Percentiles rank a stretch among this genome's conserved stretches.
Conservation (phyloP, 2,329 filamentous ascomycete genomes). For the Phyllachora maydis region DNA sequence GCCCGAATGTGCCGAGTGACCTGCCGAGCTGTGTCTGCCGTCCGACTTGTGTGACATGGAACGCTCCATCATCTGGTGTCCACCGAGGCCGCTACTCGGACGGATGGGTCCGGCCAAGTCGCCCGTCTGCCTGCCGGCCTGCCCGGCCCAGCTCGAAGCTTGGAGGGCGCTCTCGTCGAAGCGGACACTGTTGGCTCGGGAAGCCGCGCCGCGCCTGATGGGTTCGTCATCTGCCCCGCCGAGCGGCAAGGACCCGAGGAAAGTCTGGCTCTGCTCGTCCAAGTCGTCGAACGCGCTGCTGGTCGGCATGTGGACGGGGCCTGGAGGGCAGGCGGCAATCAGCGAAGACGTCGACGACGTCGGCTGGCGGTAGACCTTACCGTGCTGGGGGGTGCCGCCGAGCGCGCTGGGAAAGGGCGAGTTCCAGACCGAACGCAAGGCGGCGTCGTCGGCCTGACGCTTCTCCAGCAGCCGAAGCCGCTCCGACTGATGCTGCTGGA, state of each 20-base stretch:
- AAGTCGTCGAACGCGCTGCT: conserved; percentile 77
- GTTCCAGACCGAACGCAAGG: conserved; percentile 74
- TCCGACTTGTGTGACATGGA: conserved; percentile 91
- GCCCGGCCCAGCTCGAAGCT: conserved; percentile 59
- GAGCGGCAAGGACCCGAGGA: conserved; percentile 64
- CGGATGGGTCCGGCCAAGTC: conserved; percentile 64
- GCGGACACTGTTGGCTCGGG: conserved; percentile 86
- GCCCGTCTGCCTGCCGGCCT: conserved; percentile 64
- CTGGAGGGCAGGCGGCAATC: no score
- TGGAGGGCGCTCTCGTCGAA: conserved; percentile 94
- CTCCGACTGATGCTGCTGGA: conserved; percentile 41
- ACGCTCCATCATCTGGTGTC: conserved; percentile 76
- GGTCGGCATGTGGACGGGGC: conserved; percentile 59
- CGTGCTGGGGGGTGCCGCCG: conserved; percentile 69
- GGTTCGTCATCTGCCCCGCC: conserved; percentile 67
- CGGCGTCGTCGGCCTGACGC: conserved; percentile 45
- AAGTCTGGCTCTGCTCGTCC: conserved; percentile 65
- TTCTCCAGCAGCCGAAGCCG: conserved; percentile 41
- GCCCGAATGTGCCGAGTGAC: conserved; percentile 54
- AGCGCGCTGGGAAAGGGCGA: conserved; percentile 81
- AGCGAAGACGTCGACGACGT: background rate
- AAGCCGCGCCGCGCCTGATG: conserved; percentile 66
- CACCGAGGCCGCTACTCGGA: conserved; percentile 60
- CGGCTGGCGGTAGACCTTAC: conserved; percentile 26
- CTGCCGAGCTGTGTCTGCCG: conserved; percentile 83